Percentiles rank a stretch among this genome's conserved stretches.
Evolutionary conservation across 179 eudicot species (phyloP).

Genomic region (Sideroxylon spinosum): DNA sequence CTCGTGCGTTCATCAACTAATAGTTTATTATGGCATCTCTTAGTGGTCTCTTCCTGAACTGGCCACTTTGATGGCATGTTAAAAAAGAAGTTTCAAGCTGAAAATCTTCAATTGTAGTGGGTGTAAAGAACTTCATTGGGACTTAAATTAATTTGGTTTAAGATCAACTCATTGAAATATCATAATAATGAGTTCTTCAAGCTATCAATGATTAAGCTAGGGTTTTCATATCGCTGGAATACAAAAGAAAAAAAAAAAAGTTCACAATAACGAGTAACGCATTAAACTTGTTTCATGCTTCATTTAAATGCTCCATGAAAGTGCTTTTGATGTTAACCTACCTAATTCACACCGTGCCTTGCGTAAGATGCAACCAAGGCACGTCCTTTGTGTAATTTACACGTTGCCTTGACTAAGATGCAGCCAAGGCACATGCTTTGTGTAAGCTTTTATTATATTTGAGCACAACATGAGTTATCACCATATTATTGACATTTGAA

Average conservation of each 20-base stretch:
- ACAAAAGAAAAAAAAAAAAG: no score
- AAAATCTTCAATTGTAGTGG: not conserved
- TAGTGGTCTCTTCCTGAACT: slow-evolving; percentile 3
- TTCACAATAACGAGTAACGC: no score
- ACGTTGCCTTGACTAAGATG: no score
- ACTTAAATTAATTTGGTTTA: not conserved
- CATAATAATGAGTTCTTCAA: not conserved
- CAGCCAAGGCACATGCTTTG: not conserved
- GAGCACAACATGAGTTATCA: not conserved
- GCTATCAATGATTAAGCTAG: not conserved
- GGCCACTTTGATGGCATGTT: not conserved
- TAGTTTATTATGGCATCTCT: not conserved
- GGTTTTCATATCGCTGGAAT: no score
- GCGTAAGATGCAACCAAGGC: not conserved
- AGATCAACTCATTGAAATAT: not conserved
- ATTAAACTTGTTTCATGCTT: not conserved
- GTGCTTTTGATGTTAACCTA: not conserved
- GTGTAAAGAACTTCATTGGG: not conserved
- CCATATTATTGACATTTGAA: not conserved
- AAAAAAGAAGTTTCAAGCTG: not conserved
- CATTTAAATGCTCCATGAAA: not conserved
- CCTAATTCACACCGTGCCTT: not conserved
- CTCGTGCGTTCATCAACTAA: not conserved
- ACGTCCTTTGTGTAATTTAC: no score
- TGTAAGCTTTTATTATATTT: not conserved